These are phyloP conservation scores for Solanum commersonii DNA, from an alignment of 257 asterid species.

Conservation along the genomic window DNA sequence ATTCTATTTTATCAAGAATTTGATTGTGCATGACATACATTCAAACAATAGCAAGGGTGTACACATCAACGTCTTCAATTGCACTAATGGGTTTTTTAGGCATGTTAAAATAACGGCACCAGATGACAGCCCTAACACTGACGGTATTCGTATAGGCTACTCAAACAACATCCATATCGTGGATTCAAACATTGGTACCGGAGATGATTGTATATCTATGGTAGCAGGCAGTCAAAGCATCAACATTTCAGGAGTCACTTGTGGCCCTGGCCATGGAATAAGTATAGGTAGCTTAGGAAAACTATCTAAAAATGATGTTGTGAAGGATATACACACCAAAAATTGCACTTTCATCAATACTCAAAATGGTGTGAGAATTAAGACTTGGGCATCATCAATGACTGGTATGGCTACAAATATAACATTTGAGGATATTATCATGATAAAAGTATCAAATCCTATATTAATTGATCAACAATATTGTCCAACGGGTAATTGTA, in stretches of 20 bases:
- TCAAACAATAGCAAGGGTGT: background rate
- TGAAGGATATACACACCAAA: background rate
- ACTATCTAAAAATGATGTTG: background rate
- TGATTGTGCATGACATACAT: background rate
- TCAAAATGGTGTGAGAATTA: background rate
- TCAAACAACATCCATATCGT: background rate
- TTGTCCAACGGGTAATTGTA: background rate
- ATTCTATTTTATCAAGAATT: background rate
- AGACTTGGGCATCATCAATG: background rate
- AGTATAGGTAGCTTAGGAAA: background rate
- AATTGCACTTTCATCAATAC: background rate
- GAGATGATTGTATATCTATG: background rate
- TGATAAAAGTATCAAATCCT: background rate
- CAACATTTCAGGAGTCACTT: background rate
- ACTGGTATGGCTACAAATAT: background rate
- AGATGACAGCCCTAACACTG: conserved; percentile 8
- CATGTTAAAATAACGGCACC: background rate
- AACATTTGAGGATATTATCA: background rate
- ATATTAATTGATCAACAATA: background rate
- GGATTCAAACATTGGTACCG: background rate
- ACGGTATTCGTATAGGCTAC: conserved; percentile 3
- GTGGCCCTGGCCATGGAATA: background rate
- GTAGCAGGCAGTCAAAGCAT: background rate
- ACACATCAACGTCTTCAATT: background rate
- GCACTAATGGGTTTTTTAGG: background rate